Base-by-base conservation (phyloP, 2,329 filamentous ascomycete species). In the Pseudogymnoascus sp. region DNA sequence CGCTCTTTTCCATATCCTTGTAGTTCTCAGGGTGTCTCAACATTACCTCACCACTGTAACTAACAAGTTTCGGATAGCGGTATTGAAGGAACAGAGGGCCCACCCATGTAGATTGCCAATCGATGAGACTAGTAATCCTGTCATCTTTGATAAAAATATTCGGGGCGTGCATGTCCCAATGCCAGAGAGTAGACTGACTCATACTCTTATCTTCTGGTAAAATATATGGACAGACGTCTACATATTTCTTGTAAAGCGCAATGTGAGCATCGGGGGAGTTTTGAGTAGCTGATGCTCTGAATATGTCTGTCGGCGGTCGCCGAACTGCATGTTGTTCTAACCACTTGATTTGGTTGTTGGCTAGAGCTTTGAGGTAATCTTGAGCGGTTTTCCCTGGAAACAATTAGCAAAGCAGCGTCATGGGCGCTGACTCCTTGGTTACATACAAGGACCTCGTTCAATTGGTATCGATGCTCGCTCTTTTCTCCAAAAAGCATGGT, bases 71-170 rank as follows among this genome's bases (percentile, higher is more conserved):
- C 23, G 72, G 70, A 64, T 67, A 66, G 59, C 69, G 64, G 60
- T 35, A 67, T 65, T 68, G 66, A 65, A 66, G 64, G 61, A 66
- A 68, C 8, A 68, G 59, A 59, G 65, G 65, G 12, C 72, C 84
- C 78, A 69, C 75, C 75, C 69, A 79, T 72, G 79, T 87, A 88
- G 81, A 91, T 66, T 78, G 74, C 76, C 76, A 79, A 67, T 79
- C 75, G 61, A 79, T 77, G 5, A 79, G 61, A 60, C 73, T 70
- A 6, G 74, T 73, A 38, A 79, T 73, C 47, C 66, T 67, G 40
- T 68, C 67, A 23, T 71, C 65, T n/a, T 74, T 35, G 28, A 77
- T 70, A 64, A 78, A 78, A 23, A 78, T 67, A 63, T 77, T 79
- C 2, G 68, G 67, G 14, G 72, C 64, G 65, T 75, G 73, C 25